These are phyloP conservation scores for Paramecium biaurelia DNA, from an alignment of 73 alveolate species.

Conservation along the genomic window DNA sequence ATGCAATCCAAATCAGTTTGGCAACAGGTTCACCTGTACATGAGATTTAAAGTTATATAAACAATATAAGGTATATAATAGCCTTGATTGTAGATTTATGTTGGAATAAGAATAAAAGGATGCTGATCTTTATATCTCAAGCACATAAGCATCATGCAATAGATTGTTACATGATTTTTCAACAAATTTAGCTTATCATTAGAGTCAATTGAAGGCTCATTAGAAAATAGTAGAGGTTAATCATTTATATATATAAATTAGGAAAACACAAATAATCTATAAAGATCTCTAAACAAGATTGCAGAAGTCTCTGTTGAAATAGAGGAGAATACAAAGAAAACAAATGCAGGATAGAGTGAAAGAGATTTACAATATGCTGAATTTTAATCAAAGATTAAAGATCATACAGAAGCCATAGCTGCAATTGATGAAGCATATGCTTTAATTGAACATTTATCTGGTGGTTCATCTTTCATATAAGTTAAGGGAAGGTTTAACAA, in stretches of 20 bases:
- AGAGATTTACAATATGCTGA: conserved; percentile 49
- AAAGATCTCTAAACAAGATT: conserved; percentile 39
- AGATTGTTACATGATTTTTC: neutral
- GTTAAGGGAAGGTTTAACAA: conserved; percentile 29
- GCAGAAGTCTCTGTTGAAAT: conserved; percentile 47
- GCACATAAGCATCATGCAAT: neutral
- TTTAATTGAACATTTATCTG: conserved; percentile 20
- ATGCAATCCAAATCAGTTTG: conserved; percentile 34
- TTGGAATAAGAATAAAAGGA: conserved; percentile 38
- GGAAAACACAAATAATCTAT: conserved; percentile 9
- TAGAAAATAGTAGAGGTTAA: conserved; percentile 4
- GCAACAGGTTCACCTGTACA: conserved; percentile 50
- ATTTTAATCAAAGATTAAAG: conserved; percentile 33
- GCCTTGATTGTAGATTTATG: neutral
- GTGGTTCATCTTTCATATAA: conserved; percentile 45
- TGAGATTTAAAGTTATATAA: conserved; percentile 36
- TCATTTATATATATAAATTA: neutral
- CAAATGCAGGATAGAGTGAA: conserved; percentile 27
- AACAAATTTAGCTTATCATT: conserved; percentile 14
- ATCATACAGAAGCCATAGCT: conserved; percentile 34
- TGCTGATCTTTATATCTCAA: conserved; percentile 22
- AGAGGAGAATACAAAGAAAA: conserved; percentile 22
- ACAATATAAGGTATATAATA: conserved; percentile 15
- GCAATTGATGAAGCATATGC: conserved; percentile 49
- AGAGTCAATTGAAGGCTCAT: conserved; percentile 1